Evolutionary conservation across 129 eudicot genomes (phyloP).

Genomic region (Flaveria bidentis): DNA sequence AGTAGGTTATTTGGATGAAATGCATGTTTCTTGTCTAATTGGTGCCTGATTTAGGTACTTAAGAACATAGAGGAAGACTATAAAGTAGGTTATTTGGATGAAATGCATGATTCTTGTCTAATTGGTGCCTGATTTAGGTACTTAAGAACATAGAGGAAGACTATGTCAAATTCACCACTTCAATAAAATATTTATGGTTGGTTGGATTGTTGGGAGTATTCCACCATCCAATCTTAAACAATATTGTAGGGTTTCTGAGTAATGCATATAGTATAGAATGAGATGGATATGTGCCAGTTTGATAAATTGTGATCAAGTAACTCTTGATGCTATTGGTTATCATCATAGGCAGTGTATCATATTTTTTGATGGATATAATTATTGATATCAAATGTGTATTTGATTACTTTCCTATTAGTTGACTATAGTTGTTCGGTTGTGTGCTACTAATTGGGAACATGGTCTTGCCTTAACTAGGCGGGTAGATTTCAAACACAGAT

Average conservation of each 20-base stretch:
- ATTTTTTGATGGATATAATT: background rate
- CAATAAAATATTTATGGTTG: slow-evolving; percentile 6
- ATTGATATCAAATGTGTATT: background rate
- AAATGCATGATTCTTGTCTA: background rate
- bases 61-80: slow-evolving; percentile 6
- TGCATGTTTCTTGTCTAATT: background rate
- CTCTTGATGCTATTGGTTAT: background rate
- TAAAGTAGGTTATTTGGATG: background rate
- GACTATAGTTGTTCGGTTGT: background rate
- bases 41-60: slow-evolving; percentile 5
- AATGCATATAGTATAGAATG: slow-evolving; percentile 2
- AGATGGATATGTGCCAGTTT: background rate
- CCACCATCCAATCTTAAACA: background rate
- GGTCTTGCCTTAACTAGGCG: background rate
- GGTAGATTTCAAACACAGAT: background rate
- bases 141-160: slow-evolving; percentile 13
- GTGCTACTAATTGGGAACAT: background rate
- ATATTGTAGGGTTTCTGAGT: background rate
- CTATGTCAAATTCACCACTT: background rate
- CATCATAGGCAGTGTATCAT: background rate
- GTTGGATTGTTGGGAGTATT: slow-evolving; percentile 21
- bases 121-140: slow-evolving; percentile 1
- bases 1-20: background rate
- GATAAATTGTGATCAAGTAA: slow-evolving; percentile 1
- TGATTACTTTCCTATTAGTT: background rate